phyloP scores from a whole-genome alignment of 176 grass and related monocot species.

The Panicum miliaceum region DNA sequence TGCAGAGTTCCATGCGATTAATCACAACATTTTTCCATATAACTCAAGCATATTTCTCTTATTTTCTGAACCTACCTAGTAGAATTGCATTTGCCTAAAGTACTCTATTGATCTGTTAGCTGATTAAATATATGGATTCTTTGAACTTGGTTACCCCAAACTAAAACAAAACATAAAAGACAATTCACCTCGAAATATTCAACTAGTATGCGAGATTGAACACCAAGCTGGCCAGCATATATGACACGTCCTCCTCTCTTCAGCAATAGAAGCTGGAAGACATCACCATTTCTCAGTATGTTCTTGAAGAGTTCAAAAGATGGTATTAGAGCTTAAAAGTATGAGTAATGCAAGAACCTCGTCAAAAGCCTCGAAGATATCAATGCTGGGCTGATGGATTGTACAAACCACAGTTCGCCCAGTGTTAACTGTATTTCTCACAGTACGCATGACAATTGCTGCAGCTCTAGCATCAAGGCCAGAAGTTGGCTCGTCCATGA shows the following conservation, averaged over 20 bases:
- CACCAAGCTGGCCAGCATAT: conserved; percentile 86
- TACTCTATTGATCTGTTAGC: neutral
- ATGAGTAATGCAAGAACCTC: conserved; percentile 54
- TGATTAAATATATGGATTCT: neutral
- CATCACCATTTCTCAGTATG: conserved; percentile 22
- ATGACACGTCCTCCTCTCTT: conserved; percentile 86
- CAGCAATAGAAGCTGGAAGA: conserved; percentile 78
- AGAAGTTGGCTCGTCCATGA: conserved; percentile 98
- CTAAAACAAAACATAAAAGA: conserved; percentile 4
- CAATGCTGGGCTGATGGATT: conserved; percentile 95
- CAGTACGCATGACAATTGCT: conserved; percentile 90
- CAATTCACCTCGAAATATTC: conserved; percentile 79
- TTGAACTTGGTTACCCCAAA: neutral
- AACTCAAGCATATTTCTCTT: neutral
- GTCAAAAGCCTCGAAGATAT: conserved; percentile 97
- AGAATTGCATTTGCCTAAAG: neutral
- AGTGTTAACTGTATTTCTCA: conserved; percentile 92
- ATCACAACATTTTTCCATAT: neutral
- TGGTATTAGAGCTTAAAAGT: neutral
- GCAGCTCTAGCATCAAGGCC: conserved; percentile 94
- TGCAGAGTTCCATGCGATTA: neutral
- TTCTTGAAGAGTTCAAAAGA: neutral
- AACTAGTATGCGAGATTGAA: conserved; percentile 66
- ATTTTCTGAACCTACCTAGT: conserved; percentile 4
- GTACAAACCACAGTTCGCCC: conserved; percentile 95